A percentile compares a stretch with the other conserved stretches of the same genome.
Conservation (phyloP, 768 basidiomycete species). For the Xerocomellus chrysenteron region DNA sequence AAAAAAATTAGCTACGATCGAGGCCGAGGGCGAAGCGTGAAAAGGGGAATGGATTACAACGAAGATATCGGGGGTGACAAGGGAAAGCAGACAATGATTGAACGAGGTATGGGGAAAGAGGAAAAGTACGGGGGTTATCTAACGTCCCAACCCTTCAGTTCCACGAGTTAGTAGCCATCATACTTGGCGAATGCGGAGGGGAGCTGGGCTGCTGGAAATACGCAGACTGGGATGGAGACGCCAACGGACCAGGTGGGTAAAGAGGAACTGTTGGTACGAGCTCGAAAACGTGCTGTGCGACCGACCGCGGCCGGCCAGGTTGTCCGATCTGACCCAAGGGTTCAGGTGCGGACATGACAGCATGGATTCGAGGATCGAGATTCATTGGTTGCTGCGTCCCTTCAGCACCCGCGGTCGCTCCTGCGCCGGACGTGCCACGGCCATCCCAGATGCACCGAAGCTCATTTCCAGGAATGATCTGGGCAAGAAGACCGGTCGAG, state of each 20-base stretch:
- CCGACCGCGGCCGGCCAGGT: constrained; percentile 42
- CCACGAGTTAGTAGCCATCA: constrained; percentile 29
- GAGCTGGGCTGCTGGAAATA: constrained; percentile 54
- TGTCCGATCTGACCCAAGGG: constrained; percentile 38
- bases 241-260: constrained; percentile 43
- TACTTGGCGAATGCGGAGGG: constrained; percentile 56
- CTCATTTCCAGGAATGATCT: constrained; percentile 80
- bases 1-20: too few species aligned
- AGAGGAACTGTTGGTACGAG: constrained; percentile 50
- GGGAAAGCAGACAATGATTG: neutral
- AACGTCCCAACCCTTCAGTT: constrained; percentile 8
- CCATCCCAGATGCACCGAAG: constrained; percentile 92
- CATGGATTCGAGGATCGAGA: constrained; percentile 84
- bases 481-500: constrained; percentile 73
- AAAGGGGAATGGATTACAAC: neutral
- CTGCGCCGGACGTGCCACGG: constrained; percentile 41
- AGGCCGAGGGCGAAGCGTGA: neutral
- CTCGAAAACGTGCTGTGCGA: constrained; percentile 75
- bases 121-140: neutral
- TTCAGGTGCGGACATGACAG: constrained; percentile 69
- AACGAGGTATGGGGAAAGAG: neutral
- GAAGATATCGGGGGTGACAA: neutral
- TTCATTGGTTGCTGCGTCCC: constrained; percentile 42
- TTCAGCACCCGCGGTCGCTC: constrained; percentile 31
- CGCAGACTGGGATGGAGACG: constrained; percentile 51